Evolutionary conservation across 2,329 filamentous ascomycete genomes (phyloP).

Genomic region (Beauveria asiatica): DNA sequence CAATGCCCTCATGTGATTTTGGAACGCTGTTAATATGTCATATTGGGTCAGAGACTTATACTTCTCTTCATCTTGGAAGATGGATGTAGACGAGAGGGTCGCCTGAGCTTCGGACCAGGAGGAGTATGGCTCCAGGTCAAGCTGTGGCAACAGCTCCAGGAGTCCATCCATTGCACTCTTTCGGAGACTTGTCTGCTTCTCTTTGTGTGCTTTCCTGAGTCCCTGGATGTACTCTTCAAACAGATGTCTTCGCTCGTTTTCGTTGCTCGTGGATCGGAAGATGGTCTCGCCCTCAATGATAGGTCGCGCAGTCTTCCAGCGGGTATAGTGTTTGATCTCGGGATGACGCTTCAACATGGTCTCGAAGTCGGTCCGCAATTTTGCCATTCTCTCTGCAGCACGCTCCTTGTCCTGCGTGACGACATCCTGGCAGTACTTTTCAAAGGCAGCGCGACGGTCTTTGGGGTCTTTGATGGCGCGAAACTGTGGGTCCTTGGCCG

Average conservation of each 20-base stretch:
- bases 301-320: constrained; percentile 91
- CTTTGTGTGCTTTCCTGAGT: constrained; percentile 70
- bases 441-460: constrained; percentile 82
- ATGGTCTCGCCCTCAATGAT: constrained; percentile 94
- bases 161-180: constrained; percentile 81
- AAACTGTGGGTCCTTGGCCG: constrained; percentile 86
- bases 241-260: constrained; percentile 77
- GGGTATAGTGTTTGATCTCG: constrained; percentile 93
- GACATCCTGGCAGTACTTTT: constrained; percentile 89
- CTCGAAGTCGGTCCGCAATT: constrained; percentile 87
- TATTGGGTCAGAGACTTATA: constrained; percentile 79
- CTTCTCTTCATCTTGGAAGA: constrained; percentile 73
- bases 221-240: constrained; percentile 90
- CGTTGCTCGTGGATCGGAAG: constrained; percentile 83
- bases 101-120: constrained; percentile 87
- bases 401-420: constrained; percentile 88
- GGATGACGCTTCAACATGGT: constrained; percentile 94
- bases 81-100: constrained; percentile 67
- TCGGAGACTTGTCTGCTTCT: constrained; percentile 62
- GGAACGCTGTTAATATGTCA: constrained; percentile 87
- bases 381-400: constrained; percentile 84
- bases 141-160: constrained; percentile 63
- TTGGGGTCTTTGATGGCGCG: constrained; percentile 87
- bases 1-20: constrained; percentile 87
- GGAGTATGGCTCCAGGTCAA: constrained; percentile 87